These are phyloP conservation scores for Adansonia digitata DNA, from an alignment of 345 rosid genomes.

Conservation along the genomic window DNA sequence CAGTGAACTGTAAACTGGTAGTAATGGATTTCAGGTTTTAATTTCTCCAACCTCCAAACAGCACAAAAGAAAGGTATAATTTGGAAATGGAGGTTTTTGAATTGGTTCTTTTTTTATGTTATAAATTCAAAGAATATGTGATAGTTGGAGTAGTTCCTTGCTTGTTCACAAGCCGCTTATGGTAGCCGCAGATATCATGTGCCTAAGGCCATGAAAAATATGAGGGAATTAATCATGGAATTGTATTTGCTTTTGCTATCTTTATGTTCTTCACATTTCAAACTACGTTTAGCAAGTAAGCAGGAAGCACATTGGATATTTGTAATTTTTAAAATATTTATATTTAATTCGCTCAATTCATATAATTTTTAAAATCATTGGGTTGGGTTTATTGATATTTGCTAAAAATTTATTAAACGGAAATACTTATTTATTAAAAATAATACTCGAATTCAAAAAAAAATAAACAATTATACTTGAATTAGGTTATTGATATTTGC, in stretches of 20 bases:
- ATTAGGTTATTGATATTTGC: no score
- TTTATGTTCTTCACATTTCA: not conserved
- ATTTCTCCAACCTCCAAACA: conserved; percentile 21
- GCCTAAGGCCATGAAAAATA: not conserved
- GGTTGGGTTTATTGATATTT: no score
- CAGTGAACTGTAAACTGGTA: conserved; percentile 34
- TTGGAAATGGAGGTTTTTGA: conserved; percentile 11
- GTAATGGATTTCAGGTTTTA: conserved; percentile 25
- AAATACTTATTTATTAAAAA: no score
- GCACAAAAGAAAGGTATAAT: conserved; percentile 18
- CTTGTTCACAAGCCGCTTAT: conserved; percentile 34
- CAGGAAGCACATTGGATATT: not conserved
- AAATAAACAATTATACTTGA: no score
- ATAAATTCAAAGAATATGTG: not conserved
- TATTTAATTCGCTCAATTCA: no score
- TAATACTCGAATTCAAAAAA: no score
- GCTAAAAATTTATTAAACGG: no score
- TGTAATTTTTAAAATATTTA: no score
- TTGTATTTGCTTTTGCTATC: conserved; percentile 9
- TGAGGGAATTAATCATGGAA: not conserved
- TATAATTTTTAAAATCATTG: no score
- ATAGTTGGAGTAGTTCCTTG: conserved; percentile 23
- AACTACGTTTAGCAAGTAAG: not conserved
- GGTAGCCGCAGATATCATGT: conserved; percentile 18
- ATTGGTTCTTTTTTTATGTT: conserved; percentile 23